These are phyloP conservation scores for Eucalyptus cloeziana DNA, from an alignment of 345 rosid species.

Conservation along the genomic window DNA sequence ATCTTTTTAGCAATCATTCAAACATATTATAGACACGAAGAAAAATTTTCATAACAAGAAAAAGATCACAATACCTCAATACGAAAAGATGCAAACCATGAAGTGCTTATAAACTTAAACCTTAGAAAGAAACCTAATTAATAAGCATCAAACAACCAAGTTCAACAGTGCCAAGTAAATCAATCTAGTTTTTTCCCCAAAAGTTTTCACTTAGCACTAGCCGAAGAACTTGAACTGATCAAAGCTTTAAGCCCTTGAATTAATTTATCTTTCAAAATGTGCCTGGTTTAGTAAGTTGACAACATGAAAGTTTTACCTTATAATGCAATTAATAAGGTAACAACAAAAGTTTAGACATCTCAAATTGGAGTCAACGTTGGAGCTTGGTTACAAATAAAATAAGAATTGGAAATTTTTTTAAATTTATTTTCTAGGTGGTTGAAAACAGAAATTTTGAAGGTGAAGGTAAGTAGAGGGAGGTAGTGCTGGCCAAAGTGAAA, in stretches of 20 bases:
- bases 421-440: neutral
- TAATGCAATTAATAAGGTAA: neutral
- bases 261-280: neutral
- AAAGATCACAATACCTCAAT: neutral
- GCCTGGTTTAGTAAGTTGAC: neutral
- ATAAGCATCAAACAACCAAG: neutral
- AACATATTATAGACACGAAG: neutral
- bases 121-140: neutral
- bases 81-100: neutral
- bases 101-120: neutral
- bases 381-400: neutral
- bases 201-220: neutral
- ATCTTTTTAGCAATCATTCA: neutral
- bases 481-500: neutral
- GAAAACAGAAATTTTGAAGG: neutral
- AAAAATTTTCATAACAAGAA: neutral
- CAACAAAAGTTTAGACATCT: neutral
- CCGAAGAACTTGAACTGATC: neutral
- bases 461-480: neutral
- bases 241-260: neutral
- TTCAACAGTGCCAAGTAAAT: neutral
- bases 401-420: neutral
- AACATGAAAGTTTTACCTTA: neutral
- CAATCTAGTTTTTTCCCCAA: neutral
- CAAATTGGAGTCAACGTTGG: neutral